phyloP scores from a whole-genome alignment of 768 basidiomycete species.

The Gloeopeniophorella convolvens region DNA sequence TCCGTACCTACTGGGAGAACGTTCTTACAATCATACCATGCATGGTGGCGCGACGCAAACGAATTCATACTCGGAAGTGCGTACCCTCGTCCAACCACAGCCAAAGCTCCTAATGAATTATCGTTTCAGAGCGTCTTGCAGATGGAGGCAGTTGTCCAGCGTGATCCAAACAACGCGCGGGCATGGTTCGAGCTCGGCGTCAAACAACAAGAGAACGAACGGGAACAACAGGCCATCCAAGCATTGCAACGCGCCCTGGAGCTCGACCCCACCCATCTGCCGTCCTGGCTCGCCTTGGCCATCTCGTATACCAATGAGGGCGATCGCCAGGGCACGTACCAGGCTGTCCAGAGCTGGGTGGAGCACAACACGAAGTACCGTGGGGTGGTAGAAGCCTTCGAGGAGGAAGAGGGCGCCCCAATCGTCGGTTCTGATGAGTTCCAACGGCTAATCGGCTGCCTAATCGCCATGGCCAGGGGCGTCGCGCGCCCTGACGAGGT shows the following conservation, averaged over 20 bases:
- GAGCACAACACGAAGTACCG: conserved; percentile 52
- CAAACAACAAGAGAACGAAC: conserved; percentile 97
- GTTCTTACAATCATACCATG: conserved; percentile 40
- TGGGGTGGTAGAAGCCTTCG: conserved; percentile 35
- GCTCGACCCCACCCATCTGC: conserved; percentile 68
- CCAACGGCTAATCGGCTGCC: conserved; percentile 55
- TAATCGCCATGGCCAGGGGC: conserved; percentile 75
- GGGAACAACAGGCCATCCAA: conserved; percentile 82
- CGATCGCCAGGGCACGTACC: conserved; percentile 64
- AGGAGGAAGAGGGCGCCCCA: conserved; percentile 27
- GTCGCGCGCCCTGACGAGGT: conserved; percentile 47
- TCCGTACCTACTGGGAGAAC: conserved; percentile 66
- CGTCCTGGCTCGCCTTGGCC: conserved; percentile 86
- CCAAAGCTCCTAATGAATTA: conserved; percentile 14
- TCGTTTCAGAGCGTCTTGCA: conserved; percentile 69
- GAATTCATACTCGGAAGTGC: conserved; percentile 35
- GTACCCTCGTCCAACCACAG: conserved; percentile 12
- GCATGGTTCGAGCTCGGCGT: conserved; percentile 94
- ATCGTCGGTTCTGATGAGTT: conserved; percentile 35
- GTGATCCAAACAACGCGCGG: conserved; percentile 56
- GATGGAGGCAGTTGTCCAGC: conserved; percentile 84
- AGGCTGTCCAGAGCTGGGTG: conserved; percentile 83
- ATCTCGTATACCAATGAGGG: conserved; percentile 90
- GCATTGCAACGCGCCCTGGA: conserved; percentile 78
- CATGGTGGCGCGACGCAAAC: conserved; percentile 20